Evolutionary conservation across 139 green algal species (phyloP).

Genomic region (Edaphochlamys debaryana): DNA sequence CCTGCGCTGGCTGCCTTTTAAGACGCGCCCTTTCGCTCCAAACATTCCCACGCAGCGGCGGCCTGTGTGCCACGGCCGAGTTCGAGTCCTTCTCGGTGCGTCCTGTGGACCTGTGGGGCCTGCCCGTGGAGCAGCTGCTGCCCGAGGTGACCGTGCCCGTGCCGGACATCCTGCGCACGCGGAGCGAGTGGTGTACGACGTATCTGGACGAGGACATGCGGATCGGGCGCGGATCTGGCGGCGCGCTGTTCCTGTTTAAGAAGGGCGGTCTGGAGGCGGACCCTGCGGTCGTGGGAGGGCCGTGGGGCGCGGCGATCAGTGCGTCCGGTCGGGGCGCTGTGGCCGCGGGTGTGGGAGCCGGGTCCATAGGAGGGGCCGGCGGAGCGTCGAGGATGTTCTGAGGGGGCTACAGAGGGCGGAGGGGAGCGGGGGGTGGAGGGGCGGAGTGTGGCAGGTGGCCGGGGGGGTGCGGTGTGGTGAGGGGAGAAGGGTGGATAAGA

Average conservation of each 20-base stretch:
- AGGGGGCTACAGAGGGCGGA: too few species aligned
- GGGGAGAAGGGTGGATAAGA: too few species aligned
- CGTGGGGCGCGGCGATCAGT: too few species aligned
- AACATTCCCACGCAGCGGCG: conserved; percentile 2
- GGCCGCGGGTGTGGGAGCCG: background rate
- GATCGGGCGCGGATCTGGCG: conserved; percentile 3
- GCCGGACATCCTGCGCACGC: conserved; percentile 28
- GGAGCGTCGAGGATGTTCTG: too few species aligned
- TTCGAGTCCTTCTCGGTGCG: conserved; percentile 49
- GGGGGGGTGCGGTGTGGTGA: too few species aligned
- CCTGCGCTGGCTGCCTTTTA: too few species aligned
- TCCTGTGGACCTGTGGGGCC: conserved; percentile 45
- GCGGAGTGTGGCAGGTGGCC: too few species aligned
- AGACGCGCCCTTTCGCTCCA: too few species aligned
- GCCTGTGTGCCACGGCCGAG: conserved; percentile 35
- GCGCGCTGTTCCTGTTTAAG: conserved; percentile 45
- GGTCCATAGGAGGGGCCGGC: too few species aligned
- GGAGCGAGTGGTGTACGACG: conserved; percentile 46
- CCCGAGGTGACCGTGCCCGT: conserved; percentile 41
- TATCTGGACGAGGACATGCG: conserved; percentile 47
- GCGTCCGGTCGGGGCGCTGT: background rate
- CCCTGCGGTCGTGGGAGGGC: too few species aligned
- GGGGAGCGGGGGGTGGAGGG: too few species aligned
- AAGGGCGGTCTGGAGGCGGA: background rate
- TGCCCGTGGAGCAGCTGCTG: conserved; percentile 30